Conservation (phyloP, 306 rosid species). For the Glycine tomentella region DNA sequence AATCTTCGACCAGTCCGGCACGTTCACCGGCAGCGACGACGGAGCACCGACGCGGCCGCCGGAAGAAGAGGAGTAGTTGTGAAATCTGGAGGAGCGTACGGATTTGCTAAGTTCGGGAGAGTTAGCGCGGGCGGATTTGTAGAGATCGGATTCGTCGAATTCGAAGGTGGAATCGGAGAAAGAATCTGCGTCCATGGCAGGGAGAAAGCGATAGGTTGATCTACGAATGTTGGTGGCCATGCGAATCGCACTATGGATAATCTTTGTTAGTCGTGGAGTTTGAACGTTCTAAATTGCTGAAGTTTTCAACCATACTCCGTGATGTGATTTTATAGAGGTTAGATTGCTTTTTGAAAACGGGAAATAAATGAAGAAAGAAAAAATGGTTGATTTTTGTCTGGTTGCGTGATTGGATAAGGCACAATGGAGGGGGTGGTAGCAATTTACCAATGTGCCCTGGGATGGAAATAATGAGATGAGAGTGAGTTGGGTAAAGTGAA, state of each 20-base stretch:
- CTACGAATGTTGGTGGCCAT: slow-evolving; percentile 70
- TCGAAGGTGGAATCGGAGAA: slow-evolving; percentile 67
- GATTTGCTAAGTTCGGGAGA: slow-evolving; percentile 57
- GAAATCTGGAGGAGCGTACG: slow-evolving; percentile 40
- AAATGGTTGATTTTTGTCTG: neutral
- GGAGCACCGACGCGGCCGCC: slow-evolving; percentile 51
- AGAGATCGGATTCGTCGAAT: slow-evolving; percentile 80
- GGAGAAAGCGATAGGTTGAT: slow-evolving; percentile 62
- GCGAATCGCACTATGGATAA: neutral
- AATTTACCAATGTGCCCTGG: slow-evolving; percentile 47
- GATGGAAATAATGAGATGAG: neutral
- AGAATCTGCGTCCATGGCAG: slow-evolving; percentile 51
- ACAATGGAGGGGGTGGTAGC: neutral
- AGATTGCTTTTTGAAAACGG: slow-evolving; percentile 5
- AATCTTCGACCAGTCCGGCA: slow-evolving; percentile 94
- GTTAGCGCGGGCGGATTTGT: slow-evolving; percentile 53
- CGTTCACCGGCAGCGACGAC: slow-evolving; percentile 74
- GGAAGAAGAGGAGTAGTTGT: slow-evolving; percentile 41
- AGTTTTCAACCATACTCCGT: neutral
- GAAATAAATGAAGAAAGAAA: neutral
- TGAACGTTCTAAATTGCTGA: neutral
- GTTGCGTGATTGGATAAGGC: slow-evolving; percentile 24
- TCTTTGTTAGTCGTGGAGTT: neutral
- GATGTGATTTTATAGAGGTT: slow-evolving; percentile 64
- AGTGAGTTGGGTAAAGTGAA: neutral